These are phyloP conservation scores for Seminavis robusta DNA, from an alignment of 108 stramenopile genomes.

Conservation along the genomic window DNA sequence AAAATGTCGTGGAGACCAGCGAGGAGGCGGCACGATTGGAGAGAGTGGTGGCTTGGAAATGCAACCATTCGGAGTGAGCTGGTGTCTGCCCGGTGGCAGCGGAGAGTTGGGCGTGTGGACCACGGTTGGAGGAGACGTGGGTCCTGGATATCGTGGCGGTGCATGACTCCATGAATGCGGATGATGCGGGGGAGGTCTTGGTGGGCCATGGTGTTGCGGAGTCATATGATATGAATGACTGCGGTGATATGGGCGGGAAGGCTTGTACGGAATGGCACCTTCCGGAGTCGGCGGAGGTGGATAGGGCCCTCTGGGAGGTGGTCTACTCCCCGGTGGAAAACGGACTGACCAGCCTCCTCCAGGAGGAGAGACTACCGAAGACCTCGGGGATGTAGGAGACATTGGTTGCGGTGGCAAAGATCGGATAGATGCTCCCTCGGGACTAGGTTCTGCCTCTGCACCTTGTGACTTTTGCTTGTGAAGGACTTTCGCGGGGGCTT, in stretches of 20 bases:
- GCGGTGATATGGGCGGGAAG: not conserved
- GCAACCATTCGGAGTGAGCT: too few species aligned
- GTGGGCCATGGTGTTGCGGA: not conserved
- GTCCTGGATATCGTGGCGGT: not conserved
- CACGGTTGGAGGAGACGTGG: not conserved
- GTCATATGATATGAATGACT: not conserved
- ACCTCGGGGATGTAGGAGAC: not conserved
- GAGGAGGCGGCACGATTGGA: too few species aligned
- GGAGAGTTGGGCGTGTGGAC: too few species aligned
- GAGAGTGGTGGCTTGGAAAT: too few species aligned
- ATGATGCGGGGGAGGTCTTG: not conserved
- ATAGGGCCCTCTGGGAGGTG: not conserved
- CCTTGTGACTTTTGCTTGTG: too few species aligned
- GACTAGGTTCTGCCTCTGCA: not conserved
- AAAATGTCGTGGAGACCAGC: too few species aligned
- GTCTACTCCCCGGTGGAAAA: not conserved
- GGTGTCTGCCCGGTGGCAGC: too few species aligned
- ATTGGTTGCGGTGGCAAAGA: not conserved
- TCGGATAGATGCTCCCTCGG: not conserved
- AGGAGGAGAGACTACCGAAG: not conserved
- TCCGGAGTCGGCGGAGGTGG: not conserved
- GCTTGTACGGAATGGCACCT: not conserved
- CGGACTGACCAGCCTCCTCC: not conserved
- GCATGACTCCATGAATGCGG: not conserved
- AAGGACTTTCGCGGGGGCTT: not conserved